A percentile compares a stretch with the other conserved stretches of the same genome.
Conservation (phyloP, 345 rosid genomes). For the Gossypium sturtianum region DNA sequence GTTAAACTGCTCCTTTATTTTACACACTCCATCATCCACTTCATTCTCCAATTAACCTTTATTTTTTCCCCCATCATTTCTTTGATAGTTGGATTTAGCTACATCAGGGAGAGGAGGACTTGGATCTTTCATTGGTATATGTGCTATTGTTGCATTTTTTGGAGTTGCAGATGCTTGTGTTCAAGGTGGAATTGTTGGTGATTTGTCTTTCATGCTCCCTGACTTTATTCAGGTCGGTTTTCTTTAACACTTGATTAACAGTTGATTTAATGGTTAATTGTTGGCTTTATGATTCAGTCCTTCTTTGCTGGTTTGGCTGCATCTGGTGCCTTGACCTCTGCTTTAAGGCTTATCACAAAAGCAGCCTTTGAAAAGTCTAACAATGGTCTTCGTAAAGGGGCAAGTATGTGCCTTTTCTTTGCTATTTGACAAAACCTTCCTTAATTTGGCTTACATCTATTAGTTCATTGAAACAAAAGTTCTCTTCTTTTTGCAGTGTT, state of each 20-base stretch:
- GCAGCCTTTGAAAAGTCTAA: slow-evolving; percentile 58
- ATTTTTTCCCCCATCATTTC: neutral
- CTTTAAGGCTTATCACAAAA: slow-evolving; percentile 60
- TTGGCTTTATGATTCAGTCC: slow-evolving; percentile 43
- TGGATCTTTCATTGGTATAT: slow-evolving; percentile 53
- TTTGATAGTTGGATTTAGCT: slow-evolving; percentile 58
- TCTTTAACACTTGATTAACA: neutral
- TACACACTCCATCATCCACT: neutral
- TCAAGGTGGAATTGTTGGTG: slow-evolving; percentile 92
- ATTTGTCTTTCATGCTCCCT: slow-evolving; percentile 79
- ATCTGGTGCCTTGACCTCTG: slow-evolving; percentile 77
- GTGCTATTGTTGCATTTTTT: slow-evolving; percentile 50
- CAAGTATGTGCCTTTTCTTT: slow-evolving; percentile 36
- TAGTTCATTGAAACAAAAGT: neutral
- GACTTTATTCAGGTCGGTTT: slow-evolving; percentile 68
- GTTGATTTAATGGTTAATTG: neutral
- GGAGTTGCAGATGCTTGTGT: slow-evolving; percentile 84
- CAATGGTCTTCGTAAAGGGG: slow-evolving; percentile 71
- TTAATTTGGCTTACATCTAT: too few relatives aligned
- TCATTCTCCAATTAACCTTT: neutral
- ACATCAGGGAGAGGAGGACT: slow-evolving; percentile 71
- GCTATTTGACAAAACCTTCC: too few relatives aligned
- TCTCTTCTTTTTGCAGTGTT: slow-evolving; percentile 42
- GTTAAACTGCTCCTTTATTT: neutral
- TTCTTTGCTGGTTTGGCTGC: slow-evolving; percentile 87